Percentiles rank a stretch among this genome's conserved stretches.
These are phyloP conservation scores for Ophiostoma quercus DNA, from an alignment of 2,329 filamentous ascomycete genomes.

Conservation along the genomic window DNA sequence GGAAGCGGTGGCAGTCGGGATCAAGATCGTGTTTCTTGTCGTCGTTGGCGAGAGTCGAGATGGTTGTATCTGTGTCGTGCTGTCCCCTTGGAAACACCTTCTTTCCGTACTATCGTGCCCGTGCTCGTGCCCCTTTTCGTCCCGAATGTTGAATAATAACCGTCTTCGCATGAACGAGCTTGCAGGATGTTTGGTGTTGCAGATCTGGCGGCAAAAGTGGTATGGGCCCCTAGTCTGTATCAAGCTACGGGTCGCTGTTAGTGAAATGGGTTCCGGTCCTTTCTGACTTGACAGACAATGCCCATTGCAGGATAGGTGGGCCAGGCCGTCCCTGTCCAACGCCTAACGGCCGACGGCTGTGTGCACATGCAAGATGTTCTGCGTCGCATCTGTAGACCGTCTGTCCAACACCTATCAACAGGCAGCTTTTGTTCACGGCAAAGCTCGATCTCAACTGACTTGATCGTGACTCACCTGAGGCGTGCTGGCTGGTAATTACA, in stretches of 20 bases:
- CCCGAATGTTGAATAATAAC: background rate
- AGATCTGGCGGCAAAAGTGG: conserved; percentile 24
- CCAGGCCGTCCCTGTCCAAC: conserved; percentile 4
- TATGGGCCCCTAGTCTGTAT: conserved; percentile 16
- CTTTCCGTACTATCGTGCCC: background rate
- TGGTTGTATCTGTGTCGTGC: background rate
- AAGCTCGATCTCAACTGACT: background rate
- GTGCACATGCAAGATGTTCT: background rate
- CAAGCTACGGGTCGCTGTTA: conserved; percentile 12
- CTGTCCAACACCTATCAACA: background rate
- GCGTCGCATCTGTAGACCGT: background rate
- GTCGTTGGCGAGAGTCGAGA: background rate
- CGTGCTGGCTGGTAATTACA: background rate
- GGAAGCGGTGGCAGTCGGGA: background rate
- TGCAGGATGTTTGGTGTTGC: conserved; percentile 23
- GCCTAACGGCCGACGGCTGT: background rate
- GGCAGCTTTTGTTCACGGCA: background rate
- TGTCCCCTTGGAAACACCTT: conserved; percentile 5
- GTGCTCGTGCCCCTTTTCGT: conserved; percentile 14
- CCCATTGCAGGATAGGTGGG: background rate
- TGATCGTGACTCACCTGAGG: background rate
- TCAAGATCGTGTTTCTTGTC: background rate
- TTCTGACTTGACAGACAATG: background rate
- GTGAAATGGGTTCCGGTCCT: conserved; percentile 7
- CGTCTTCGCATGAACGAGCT: conserved; percentile 20